Conservation (phyloP, 768 basidiomycete genomes). For the Amanita rimosa region DNA sequence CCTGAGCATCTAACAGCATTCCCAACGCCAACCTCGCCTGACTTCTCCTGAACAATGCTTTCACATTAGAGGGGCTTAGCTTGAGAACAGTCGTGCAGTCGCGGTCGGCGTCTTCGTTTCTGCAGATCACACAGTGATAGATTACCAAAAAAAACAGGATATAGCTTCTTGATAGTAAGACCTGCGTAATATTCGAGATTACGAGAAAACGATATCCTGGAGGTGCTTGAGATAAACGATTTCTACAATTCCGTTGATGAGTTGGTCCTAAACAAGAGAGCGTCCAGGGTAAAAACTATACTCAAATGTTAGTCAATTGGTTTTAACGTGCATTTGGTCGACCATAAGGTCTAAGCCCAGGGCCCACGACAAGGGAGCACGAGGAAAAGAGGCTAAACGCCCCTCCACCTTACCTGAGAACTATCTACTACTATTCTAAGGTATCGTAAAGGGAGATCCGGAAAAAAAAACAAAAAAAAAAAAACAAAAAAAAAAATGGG, state of each 20-base stretch:
- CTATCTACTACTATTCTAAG: not conserved
- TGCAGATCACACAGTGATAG: no score
- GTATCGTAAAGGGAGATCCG: not conserved
- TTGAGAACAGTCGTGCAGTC: constrained; percentile 63
- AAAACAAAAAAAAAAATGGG: not conserved
- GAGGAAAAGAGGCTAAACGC: not conserved
- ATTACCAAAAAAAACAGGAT: no score
- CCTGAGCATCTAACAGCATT: constrained; percentile 49
- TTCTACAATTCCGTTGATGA: no score
- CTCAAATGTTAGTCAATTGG: no score
- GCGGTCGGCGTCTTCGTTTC: constrained; percentile 69
- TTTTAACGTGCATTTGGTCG: not conserved
- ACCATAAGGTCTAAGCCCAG: not conserved
- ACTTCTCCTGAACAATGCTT: constrained; percentile 69
- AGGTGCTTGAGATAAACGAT: no score
- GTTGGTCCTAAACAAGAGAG: no score
- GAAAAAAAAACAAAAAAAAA: no score
- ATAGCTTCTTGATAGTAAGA: no score
- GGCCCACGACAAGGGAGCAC: constrained; percentile 2
- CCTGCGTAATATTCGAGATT: no score
- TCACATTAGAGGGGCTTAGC: constrained; percentile 51
- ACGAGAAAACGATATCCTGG: no score
- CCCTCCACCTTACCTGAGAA: not conserved
- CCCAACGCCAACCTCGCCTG: constrained; percentile 56
- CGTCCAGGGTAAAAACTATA: no score